phyloP scores from a whole-genome alignment of 192 early-diverging fungal genomes.

The Coemansia sp. region DNA sequence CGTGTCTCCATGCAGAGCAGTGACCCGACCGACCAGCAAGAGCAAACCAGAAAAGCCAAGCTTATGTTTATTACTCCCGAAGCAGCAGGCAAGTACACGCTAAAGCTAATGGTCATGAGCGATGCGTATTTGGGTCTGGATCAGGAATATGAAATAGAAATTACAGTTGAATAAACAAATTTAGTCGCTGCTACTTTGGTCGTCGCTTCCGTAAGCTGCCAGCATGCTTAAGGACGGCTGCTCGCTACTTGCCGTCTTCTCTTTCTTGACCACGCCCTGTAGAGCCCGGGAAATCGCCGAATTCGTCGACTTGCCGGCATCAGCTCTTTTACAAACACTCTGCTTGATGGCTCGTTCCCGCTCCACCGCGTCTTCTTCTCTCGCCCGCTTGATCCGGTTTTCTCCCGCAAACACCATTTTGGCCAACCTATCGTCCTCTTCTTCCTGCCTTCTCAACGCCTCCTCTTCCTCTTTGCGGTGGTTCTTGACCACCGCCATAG shows the following conservation, averaged over 20 bases:
- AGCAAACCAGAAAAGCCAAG: conserved; percentile 9
- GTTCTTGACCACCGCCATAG: no score
- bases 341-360: conserved; percentile 16
- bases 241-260: neutral
- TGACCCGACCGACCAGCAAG: neutral
- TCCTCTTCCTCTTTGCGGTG: conserved; percentile 6
- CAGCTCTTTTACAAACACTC: neutral
- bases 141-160: conserved; percentile 54
- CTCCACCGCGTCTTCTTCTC: conserved; percentile 32
- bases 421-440: conserved; percentile 28
- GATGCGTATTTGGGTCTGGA: conserved; percentile 82
- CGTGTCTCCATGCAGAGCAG: conserved; percentile 62
- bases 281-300: neutral
- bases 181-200: conserved; percentile 8
- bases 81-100: conserved; percentile 56
- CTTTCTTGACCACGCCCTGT: conserved; percentile 3
- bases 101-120: conserved; percentile 61
- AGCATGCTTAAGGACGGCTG: conserved; percentile 31
- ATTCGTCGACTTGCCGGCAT: neutral
- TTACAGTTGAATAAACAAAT: conserved; percentile 22
- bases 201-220: conserved; percentile 34
- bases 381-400: conserved; percentile 28
- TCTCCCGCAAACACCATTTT: conserved; percentile 25
- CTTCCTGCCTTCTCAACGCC: conserved; percentile 18
- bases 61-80: conserved; percentile 68